Conservation (phyloP, 169 alveolate genomes). For the Plasmodium reichenowi region DNA sequence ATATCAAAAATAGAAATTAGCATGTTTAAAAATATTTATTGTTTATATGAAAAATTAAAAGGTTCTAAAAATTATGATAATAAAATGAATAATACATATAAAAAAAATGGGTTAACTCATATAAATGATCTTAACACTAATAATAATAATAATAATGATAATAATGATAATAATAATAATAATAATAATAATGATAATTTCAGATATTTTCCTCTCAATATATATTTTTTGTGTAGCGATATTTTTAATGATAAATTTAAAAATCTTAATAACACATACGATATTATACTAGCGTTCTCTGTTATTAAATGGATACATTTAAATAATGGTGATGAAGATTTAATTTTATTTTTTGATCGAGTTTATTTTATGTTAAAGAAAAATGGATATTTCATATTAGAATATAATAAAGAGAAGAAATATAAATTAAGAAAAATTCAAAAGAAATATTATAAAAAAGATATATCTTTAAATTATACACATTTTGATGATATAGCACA, state of each 20-base stretch:
- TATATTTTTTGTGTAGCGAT: slow-evolving; percentile 50
- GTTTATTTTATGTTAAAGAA: slow-evolving; percentile 27
- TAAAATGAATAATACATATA: too few relatives aligned
- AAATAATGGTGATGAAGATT: slow-evolving; percentile 44
- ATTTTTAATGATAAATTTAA: slow-evolving; percentile 41
- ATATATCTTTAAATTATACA: slow-evolving; percentile 27
- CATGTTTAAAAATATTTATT: slow-evolving; percentile 21
- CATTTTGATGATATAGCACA: slow-evolving; percentile 42
- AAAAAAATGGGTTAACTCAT: background rate
- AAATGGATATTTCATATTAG: slow-evolving; percentile 53
- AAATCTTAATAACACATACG: slow-evolving; percentile 27
- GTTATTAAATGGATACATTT: slow-evolving; percentile 72
- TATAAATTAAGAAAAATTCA: slow-evolving; percentile 39
- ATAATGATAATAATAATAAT: background rate
- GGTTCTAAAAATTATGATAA: background rate
- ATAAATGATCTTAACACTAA: background rate
- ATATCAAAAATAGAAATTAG: slow-evolving; percentile 12
- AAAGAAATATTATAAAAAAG: slow-evolving; percentile 13
- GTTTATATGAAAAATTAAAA: slow-evolving; percentile 10
- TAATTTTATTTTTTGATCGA: slow-evolving; percentile 51
- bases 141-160: background rate
- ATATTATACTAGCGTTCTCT: slow-evolving; percentile 45
- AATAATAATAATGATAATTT: background rate
- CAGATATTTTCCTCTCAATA: slow-evolving; percentile 26
- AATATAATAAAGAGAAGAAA: slow-evolving; percentile 53